A percentile compares a stretch with the other conserved stretches of the same genome.
phyloP scores from a whole-genome alignment of 164 flowering plant genomes.

The Paratinospora sagittata region DNA sequence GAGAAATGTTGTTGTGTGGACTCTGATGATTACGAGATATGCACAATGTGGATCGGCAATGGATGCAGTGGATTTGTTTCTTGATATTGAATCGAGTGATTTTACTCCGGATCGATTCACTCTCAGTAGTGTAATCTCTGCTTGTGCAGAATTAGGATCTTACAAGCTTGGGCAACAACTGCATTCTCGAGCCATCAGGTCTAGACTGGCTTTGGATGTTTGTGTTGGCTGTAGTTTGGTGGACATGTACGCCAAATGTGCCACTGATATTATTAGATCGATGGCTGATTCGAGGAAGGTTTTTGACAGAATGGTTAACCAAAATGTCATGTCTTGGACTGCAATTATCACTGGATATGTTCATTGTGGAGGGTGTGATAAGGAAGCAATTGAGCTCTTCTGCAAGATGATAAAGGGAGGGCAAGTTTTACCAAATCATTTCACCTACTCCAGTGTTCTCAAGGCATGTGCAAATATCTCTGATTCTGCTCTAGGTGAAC shows the following conservation, averaged over 20 bases:
- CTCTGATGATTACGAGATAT: slow-evolving; percentile 68
- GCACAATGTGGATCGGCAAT: slow-evolving; percentile 47
- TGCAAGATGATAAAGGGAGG: slow-evolving; percentile 58
- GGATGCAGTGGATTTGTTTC: slow-evolving; percentile 50
- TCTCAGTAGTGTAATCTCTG: slow-evolving; percentile 54
- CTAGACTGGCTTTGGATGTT: slow-evolving; percentile 51
- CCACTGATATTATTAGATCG: slow-evolving; percentile 31
- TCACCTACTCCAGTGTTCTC: slow-evolving; percentile 65
- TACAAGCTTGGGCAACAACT: slow-evolving; percentile 53
- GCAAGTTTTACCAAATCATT: slow-evolving; percentile 53
- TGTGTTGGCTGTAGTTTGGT: slow-evolving; percentile 72
- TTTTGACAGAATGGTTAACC: slow-evolving; percentile 57
- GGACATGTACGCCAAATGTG: slow-evolving; percentile 76
- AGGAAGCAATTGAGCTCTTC: slow-evolving; percentile 58
- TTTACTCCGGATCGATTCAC: slow-evolving; percentile 54
- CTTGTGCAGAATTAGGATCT: slow-evolving; percentile 50
- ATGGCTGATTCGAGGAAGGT: slow-evolving; percentile 49
- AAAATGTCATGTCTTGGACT: slow-evolving; percentile 91
- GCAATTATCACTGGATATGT: slow-evolving; percentile 70
- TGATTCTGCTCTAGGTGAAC: slow-evolving; percentile 42
- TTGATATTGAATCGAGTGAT: slow-evolving; percentile 51
- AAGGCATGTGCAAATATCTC: slow-evolving; percentile 71
- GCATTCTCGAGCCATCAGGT: slow-evolving; percentile 46
- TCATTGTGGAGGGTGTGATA: slow-evolving; percentile 44
- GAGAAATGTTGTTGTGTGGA: slow-evolving; percentile 65